Evolutionary conservation across 139 green algal genomes (phyloP).

Genomic region (Monoraphidium neglectum): DNA sequence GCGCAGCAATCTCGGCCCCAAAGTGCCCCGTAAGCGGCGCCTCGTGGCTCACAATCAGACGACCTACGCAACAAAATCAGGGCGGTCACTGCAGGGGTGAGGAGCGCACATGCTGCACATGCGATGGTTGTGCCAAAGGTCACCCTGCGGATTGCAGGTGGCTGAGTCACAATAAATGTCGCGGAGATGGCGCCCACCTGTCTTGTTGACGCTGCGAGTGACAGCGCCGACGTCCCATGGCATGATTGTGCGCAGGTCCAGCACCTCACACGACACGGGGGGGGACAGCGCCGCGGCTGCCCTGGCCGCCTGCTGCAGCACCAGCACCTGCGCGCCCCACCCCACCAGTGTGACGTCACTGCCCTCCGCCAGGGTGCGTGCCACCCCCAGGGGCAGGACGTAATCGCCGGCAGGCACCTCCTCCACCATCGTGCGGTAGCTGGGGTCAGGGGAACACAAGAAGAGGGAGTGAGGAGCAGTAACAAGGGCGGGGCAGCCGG

Average conservation of each 20-base stretch:
- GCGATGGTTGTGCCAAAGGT: no score
- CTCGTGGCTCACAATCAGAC: conserved; percentile 90
- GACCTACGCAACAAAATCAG: no score
- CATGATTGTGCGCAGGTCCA: conserved; percentile 88
- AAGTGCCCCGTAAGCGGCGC: conserved; percentile 87
- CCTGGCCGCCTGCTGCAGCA: conserved; percentile 51
- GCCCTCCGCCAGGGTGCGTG: conserved; percentile 57
- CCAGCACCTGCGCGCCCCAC: conserved; percentile 90
- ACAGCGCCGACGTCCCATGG: conserved; percentile 71
- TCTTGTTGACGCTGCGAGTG: conserved; percentile 52
- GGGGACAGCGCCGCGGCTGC: conserved; percentile 30
- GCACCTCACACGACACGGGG: conserved; percentile 80
- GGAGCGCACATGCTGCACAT: no score
- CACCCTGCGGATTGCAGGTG: no score
- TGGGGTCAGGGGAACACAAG: conserved; percentile 11
- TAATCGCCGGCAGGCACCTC: conserved; percentile 80
- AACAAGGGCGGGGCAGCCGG: not conserved
- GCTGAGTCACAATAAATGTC: conserved; percentile 48
- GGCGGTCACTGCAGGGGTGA: no score
- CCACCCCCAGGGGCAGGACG: conserved; percentile 73
- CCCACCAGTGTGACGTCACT: conserved; percentile 89
- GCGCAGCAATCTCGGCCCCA: conserved; percentile 82
- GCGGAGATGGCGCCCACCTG: conserved; percentile 30
- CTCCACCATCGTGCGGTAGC: conserved; percentile 87
- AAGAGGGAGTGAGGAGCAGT: not conserved